Evolutionary conservation across 2,329 filamentous ascomycete genomes (phyloP).

Genomic region (Corynespora cassiicola): DNA sequence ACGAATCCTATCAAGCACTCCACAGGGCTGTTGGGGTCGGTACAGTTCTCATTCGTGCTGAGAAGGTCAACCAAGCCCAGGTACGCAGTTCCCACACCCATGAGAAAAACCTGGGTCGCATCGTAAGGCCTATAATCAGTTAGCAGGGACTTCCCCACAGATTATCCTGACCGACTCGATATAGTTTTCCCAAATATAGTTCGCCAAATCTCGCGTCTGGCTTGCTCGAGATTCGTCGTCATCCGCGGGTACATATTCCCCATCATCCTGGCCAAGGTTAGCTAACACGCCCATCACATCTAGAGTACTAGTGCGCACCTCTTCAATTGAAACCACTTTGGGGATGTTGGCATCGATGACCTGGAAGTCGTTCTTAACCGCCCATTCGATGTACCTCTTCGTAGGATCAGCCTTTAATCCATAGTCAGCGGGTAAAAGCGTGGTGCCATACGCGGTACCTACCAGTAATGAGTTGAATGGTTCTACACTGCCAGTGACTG

Average conservation of each 20-base stretch:
- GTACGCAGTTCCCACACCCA: conserved; percentile 91
- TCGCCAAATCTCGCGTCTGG: conserved; percentile 73
- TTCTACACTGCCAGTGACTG: conserved; percentile 72
- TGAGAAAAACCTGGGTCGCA: conserved; percentile 77
- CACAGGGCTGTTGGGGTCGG: conserved; percentile 61
- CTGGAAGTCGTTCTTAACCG: conserved; percentile 74
- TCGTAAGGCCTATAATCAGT: conserved; percentile 57
- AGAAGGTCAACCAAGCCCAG: conserved; percentile 82
- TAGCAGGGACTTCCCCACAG: conserved; percentile 3
- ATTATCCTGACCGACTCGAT: conserved; percentile 65
- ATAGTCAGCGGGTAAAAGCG: conserved; percentile 51
- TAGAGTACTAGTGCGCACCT: conserved; percentile 58
- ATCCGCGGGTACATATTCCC: conserved; percentile 57
- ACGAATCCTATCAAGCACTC: conserved; percentile 82
- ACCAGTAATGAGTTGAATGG: conserved; percentile 89
- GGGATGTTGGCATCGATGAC: conserved; percentile 94
- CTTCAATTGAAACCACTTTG: conserved; percentile 71
- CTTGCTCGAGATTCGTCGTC: conserved; percentile 41
- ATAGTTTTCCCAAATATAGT: conserved; percentile 97
- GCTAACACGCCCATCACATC: no score
- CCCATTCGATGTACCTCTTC: conserved; percentile 85
- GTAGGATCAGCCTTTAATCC: conserved; percentile 76
- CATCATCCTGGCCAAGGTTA: conserved; percentile 36
- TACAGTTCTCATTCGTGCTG: conserved; percentile 72
- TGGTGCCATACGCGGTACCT: conserved; percentile 51